Conservation (phyloP, 108 stramenopile genomes). For the Seminavis robusta region DNA sequence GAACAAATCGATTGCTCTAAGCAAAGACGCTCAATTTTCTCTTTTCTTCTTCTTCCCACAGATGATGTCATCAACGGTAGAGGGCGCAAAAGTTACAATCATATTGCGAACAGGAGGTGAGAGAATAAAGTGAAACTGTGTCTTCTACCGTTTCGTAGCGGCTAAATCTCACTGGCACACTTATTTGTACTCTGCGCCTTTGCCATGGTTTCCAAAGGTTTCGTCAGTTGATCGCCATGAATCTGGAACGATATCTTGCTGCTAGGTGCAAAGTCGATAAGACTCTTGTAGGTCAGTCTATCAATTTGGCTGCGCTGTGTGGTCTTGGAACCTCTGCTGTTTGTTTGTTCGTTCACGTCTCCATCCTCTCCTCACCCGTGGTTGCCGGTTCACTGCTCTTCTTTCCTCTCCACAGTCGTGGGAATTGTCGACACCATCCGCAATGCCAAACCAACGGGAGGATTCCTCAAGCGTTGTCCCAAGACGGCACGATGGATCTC, state of each 20-base stretch:
- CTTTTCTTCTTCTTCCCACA: not conserved
- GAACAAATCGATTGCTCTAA: no score
- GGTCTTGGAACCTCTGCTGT: no score
- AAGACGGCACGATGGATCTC: slow-evolving; percentile 12
- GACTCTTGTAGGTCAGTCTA: slow-evolving; percentile 11
- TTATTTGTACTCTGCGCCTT: no score
- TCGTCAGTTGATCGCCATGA: slow-evolving; percentile 12
- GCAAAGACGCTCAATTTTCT: no score
- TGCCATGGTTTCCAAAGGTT: slow-evolving; percentile 10
- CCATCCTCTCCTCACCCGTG: no score
- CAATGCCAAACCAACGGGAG: slow-evolving; percentile 7
- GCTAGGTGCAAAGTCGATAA: slow-evolving; percentile 10
- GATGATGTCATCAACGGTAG: slow-evolving; percentile 16
- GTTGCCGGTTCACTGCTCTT: no score
- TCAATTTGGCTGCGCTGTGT: no score
- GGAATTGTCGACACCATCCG: slow-evolving; percentile 15
- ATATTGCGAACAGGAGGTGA: slow-evolving; percentile 12
- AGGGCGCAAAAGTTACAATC: slow-evolving; percentile 10
- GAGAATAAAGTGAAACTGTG: not conserved
- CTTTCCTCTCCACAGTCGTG: no score
- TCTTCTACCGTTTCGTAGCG: not conserved
- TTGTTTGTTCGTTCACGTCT: no score
- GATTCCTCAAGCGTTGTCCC: slow-evolving; percentile 10
- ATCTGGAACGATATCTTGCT: slow-evolving; percentile 17
- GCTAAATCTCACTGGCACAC: no score